These are phyloP conservation scores for Solanum ossicruentum DNA, from an alignment of 257 asterid species.

Conservation along the genomic window DNA sequence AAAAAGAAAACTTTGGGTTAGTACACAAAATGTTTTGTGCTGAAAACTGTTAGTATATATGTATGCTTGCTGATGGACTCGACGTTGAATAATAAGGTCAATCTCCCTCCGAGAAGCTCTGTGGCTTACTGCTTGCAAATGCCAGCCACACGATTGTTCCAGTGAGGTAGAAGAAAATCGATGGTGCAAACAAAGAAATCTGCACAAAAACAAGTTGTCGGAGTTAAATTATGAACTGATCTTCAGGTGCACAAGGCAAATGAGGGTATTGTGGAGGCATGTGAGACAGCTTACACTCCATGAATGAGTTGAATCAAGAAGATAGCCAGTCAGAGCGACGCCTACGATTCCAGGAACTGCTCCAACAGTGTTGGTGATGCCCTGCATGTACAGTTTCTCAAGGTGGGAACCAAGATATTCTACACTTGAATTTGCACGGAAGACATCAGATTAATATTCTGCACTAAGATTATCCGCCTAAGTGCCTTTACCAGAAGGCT, in stretches of 20 bases:
- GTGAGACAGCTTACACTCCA: slow-evolving; percentile 66
- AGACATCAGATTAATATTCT: background rate
- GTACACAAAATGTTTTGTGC: background rate
- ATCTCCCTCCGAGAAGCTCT: slow-evolving; percentile 47
- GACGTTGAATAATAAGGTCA: background rate
- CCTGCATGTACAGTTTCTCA: slow-evolving; percentile 32
- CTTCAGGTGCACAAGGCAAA: background rate
- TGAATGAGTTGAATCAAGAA: slow-evolving; percentile 90
- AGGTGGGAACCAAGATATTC: background rate
- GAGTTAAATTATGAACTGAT: background rate
- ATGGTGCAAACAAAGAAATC: slow-evolving; percentile 87
- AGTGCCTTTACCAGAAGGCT: background rate
- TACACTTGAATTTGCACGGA: background rate
- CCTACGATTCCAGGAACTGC: slow-evolving; percentile 96
- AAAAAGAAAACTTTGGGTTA: background rate
- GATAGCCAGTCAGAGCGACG: slow-evolving; percentile 86
- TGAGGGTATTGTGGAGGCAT: background rate
- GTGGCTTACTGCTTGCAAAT: slow-evolving; percentile 87
- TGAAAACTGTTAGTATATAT: background rate
- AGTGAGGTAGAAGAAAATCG: slow-evolving; percentile 90
- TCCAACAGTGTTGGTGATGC: slow-evolving; percentile 93
- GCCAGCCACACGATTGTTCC: slow-evolving; percentile 89
- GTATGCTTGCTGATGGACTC: background rate
- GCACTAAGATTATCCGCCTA: background rate
- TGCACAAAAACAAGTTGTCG: slow-evolving; percentile 2